phyloP scores from a whole-genome alignment of 2,329 filamentous ascomycete species.

The Berkeleyomyces basicola region DNA sequence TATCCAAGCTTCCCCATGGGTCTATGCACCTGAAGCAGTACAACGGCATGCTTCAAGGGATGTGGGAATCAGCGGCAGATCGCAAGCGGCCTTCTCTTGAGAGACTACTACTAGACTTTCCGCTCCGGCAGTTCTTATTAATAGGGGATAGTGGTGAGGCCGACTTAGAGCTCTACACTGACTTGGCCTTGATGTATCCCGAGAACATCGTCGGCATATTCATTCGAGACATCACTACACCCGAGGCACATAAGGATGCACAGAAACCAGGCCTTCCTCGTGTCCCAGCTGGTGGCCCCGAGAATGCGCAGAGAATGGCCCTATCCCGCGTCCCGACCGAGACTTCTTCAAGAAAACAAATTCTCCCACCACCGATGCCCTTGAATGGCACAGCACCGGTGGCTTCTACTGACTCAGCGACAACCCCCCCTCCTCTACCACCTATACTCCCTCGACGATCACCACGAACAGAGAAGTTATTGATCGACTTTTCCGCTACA shows the following conservation, averaged over 20 bases:
- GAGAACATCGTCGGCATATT: conserved; percentile 74
- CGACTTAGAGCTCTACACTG: conserved; percentile 92
- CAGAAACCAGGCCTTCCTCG: not conserved
- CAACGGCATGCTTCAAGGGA: conserved; percentile 89
- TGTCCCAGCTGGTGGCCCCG: conserved; percentile 32
- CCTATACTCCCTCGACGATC: conserved; percentile 16
- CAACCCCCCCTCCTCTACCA: not conserved
- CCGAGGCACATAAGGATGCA: conserved; percentile 29
- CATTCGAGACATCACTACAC: conserved; percentile 86
- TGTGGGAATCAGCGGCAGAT: conserved; percentile 94
- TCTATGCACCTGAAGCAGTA: conserved; percentile 96
- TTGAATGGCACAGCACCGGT: not conserved
- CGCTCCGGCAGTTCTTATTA: conserved; percentile 68
- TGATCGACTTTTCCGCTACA: conserved; percentile 40
- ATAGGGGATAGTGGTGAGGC: conserved; percentile 94
- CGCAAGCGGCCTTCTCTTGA: conserved; percentile 80
- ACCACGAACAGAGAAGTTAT: conserved; percentile 34
- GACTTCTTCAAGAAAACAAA: not conserved
- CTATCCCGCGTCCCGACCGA: not conserved
- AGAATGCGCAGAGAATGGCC: conserved; percentile 17
- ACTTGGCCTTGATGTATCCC: conserved; percentile 72
- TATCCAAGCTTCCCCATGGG: conserved; percentile 65
- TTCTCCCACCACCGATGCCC: not conserved
- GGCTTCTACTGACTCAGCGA: not conserved
- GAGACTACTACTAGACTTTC: conserved; percentile 75